A percentile compares a stretch with the other conserved stretches of the same genome.
Evolutionary conservation across 2,329 filamentous ascomycete genomes (phyloP).

Genomic region (Penicillium thymicola): DNA sequence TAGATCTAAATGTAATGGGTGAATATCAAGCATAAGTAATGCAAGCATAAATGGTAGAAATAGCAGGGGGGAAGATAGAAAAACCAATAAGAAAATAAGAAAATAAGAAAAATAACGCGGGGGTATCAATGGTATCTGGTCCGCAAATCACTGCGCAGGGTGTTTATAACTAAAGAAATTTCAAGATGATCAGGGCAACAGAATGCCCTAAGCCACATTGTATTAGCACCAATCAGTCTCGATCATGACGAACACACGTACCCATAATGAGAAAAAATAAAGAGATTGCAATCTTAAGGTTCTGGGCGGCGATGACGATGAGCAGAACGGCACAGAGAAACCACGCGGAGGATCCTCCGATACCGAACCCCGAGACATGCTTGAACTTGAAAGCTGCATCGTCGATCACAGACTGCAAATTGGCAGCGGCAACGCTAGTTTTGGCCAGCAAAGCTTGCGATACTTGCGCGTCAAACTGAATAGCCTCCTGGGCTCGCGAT

Average conservation of each 20-base stretch:
- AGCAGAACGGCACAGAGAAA: constrained; percentile 26
- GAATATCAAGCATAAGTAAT: neutral
- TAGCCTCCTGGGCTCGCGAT: constrained; percentile 24
- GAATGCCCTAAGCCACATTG: constrained; percentile 8
- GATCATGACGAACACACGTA: neutral
- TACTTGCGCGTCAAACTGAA: constrained; percentile 27
- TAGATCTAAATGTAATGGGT: neutral
- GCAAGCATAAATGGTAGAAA: neutral
- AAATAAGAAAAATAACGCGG: neutral
- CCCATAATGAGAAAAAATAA: constrained; percentile 20
- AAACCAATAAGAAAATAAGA: neutral
- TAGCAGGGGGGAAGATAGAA: neutral
- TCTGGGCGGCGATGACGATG: constrained; percentile 24
- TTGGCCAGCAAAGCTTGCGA: constrained; percentile 34
- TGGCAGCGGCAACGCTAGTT: constrained; percentile 26
- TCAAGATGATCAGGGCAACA: constrained; percentile 4
- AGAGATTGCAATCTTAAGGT: constrained; percentile 19
- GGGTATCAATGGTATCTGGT: neutral
- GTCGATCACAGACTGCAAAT: constrained; percentile 33
- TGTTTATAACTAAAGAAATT: constrained; percentile 13
- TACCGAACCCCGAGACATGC: constrained; percentile 14
- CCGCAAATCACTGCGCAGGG: neutral
- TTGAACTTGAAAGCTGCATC: constrained; percentile 26
- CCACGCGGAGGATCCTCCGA: constrained; percentile 23
- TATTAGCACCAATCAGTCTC: neutral